Conservation (phyloP, 495 filamentous ascomycete genomes). For the Aspergillus sclerotioniger region DNA sequence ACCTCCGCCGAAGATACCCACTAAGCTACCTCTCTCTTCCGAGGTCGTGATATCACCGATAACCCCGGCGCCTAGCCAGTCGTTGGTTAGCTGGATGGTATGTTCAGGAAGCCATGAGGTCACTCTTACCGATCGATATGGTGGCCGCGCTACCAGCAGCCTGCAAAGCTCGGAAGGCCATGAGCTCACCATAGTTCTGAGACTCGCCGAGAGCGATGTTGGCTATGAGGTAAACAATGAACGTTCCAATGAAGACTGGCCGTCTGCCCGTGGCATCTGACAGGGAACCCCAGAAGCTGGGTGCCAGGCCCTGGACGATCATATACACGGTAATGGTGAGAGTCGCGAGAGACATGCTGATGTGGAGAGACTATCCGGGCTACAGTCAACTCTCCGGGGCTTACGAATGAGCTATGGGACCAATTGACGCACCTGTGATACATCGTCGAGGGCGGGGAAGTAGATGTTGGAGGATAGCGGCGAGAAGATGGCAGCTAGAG, state of each 20-base stretch:
- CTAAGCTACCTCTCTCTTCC: conserved; percentile 36
- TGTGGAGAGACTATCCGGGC: conserved; percentile 13
- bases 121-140: conserved; percentile 37
- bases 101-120: conserved; percentile 1
- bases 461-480: conserved; percentile 79
- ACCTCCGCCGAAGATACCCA: conserved; percentile 42
- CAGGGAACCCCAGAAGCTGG: conserved; percentile 43
- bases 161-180: conserved; percentile 63
- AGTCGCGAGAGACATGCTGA: conserved; percentile 34
- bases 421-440: conserved; percentile 28
- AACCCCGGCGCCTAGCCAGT: conserved; percentile 31
- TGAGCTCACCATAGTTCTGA: conserved; percentile 57
- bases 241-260: conserved; percentile 37
- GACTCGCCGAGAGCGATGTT: conserved; percentile 65
- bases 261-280: conserved; percentile 44
- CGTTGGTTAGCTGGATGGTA: conserved; percentile 4
- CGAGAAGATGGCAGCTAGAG: conserved; percentile 48
- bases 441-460: conserved; percentile 61
- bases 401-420: conserved; percentile 12
- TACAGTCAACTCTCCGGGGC: conserved; percentile 4
- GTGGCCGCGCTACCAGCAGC: conserved; percentile 58
- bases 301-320: conserved; percentile 47
- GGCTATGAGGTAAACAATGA: conserved; percentile 45
- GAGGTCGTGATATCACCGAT: conserved; percentile 42
- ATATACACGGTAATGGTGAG: conserved; percentile 45